Base-by-base conservation (phyloP, 495 filamentous ascomycete species). In the Hapsidospora chrysogenum region DNA sequence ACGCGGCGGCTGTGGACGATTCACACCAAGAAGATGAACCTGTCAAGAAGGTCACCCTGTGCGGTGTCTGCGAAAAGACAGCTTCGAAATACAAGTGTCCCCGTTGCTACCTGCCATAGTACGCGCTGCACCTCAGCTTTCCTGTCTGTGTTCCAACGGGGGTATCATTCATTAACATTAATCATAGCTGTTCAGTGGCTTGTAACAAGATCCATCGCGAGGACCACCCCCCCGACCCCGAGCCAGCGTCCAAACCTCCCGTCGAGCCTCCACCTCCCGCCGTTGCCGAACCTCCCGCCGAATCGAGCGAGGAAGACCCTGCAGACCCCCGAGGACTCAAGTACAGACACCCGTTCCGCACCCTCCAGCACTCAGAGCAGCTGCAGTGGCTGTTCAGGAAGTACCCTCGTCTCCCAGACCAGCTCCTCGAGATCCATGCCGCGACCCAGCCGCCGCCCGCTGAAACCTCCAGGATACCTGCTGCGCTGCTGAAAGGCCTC, bases 161-260 rank as follows among this genome's bases (percentile, higher is more conserved):
- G n/a, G n/a, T n/a, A n/a, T n/a, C n/a, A n/a, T n/a, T n/a, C n/a
- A n/a, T n/a, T n/a, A 38, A 27, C 31, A 3, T 9, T 25, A 14
- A 17, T 13, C 20, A 30, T 31, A 85, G 79, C 46, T 85, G 79
- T 45, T 83, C 78, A 1, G 61, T 80, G 30, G 54, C 64, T 17
- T 85, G 79, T 52, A 78, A 68, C 37, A 71, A 68, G 42, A 52
- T 61, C 18, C 79, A 85, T 57, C 76, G 69, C 42, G 44, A 55
- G 20, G 62, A 45, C 38, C 55, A 65, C 39, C 36, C 51, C 15
- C 44, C 51, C 27, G 37, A 42, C 29, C 38, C 22, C 17, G 39
- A 37, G 19, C 40, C 37, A 9, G 15, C 29, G 28, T 32, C 35
- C 29, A 18, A 36, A 22, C 17, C 28, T 10, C 16, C 41, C 21